Conservation (phyloP, 768 basidiomycete species). For the Suillus luteus region DNA sequence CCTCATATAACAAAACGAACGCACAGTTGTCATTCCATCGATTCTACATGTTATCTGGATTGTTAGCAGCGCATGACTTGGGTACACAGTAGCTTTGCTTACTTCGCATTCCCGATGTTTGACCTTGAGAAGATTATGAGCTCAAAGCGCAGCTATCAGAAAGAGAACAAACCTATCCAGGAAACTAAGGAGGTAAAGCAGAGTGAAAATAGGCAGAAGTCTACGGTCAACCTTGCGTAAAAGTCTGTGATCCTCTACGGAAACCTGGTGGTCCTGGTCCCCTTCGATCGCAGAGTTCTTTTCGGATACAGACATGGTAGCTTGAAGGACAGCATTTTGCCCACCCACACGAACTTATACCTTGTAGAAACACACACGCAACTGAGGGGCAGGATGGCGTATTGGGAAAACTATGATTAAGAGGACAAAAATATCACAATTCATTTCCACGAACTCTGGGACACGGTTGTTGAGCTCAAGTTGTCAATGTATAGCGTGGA, state of each 20-base stretch:
- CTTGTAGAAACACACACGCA: not conserved
- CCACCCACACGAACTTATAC: not conserved
- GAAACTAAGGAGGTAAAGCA: conserved; percentile 44
- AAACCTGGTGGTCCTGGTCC: conserved; percentile 1
- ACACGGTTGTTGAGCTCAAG: not conserved
- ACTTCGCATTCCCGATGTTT: conserved; percentile 45
- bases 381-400: conserved; percentile 10
- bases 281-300: conserved; percentile 15
- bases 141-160: not conserved
- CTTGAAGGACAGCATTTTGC: no score
- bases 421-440: not conserved
- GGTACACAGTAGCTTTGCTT: conserved; percentile 4
- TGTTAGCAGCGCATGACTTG: conserved; percentile 3
- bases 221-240: conserved; percentile 38
- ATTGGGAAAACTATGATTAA: not conserved
- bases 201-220: conserved; percentile 42
- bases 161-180: conserved; percentile 36
- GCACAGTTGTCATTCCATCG: conserved; percentile 50
- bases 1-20: not conserved
- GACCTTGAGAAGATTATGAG: conserved; percentile 22
- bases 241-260: conserved; percentile 27
- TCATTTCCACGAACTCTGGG: not conserved
- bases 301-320: conserved; percentile 15
- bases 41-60: conserved; percentile 38
- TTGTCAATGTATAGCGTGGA: conserved; percentile 16